A percentile compares a stretch with the other conserved stretches of the same genome.
phyloP scores from a whole-genome alignment of 2,329 filamentous ascomycete genomes.

The Arthroderma sp. region DNA sequence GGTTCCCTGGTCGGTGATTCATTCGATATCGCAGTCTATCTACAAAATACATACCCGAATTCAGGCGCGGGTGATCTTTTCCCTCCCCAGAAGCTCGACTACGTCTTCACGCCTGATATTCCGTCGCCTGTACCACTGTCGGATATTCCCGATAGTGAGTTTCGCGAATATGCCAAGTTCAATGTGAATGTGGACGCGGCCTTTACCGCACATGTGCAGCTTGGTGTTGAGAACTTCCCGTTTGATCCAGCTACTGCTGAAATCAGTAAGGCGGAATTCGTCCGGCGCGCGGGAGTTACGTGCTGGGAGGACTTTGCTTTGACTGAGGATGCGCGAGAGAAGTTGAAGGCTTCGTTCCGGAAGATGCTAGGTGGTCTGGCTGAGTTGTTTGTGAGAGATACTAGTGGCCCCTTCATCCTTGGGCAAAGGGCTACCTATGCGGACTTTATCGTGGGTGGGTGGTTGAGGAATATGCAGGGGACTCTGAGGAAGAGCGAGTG shows the following conservation, averaged over 20 bases:
- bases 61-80: conserved; percentile 38
- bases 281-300: conserved; percentile 32
- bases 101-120: conserved; percentile 18
- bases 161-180: conserved; percentile 35
- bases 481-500: conserved; percentile 2
- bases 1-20: conserved; percentile 42
- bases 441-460: conserved; percentile 45
- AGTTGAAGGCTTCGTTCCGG: conserved; percentile 29
- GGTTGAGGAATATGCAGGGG: conserved; percentile 34
- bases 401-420: conserved; percentile 37
- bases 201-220: conserved; percentile 35
- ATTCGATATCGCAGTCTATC: conserved; percentile 51
- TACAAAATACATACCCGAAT: conserved; percentile 40
- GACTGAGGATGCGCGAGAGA: conserved; percentile 27
- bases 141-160: conserved; percentile 15
- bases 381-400: conserved; percentile 27
- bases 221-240: conserved; percentile 33
- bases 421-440: conserved; percentile 37
- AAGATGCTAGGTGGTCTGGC: conserved; percentile 31
- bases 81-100: conserved; percentile 32
- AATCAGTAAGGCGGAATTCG: conserved; percentile 34
- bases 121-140: conserved; percentile 28
- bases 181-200: conserved; percentile 43
- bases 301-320: conserved; percentile 29
- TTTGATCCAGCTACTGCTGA: conserved; percentile 40